Percentiles rank a stretch among this genome's conserved stretches.
These are phyloP conservation scores for Lathyrus aphaca DNA, from an alignment of 306 rosid species.

Conservation along the genomic window DNA sequence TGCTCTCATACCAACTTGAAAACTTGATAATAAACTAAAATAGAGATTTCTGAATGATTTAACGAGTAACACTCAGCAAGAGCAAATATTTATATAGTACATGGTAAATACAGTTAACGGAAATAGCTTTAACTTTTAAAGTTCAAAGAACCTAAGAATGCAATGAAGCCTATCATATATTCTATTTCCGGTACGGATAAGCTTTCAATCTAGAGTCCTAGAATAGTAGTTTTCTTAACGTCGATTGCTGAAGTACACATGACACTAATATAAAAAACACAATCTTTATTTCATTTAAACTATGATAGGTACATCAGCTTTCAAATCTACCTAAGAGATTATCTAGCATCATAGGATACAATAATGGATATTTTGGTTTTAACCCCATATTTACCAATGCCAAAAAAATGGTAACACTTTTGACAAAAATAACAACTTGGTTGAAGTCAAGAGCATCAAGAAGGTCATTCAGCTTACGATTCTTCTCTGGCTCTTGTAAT, in stretches of 20 bases:
- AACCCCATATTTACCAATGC: background rate
- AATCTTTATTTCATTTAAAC: background rate
- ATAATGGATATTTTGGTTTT: constrained; percentile 1
- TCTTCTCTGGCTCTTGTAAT: constrained; percentile 71
- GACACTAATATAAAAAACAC: background rate
- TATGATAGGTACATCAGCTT: background rate
- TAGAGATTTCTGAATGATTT: background rate
- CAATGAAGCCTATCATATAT: background rate
- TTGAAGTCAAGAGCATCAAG: constrained; percentile 83
- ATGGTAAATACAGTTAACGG: background rate
- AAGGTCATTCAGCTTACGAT: constrained; percentile 75
- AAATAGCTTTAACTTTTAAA: background rate
- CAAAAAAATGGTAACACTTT: constrained; percentile 46
- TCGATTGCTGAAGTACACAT: background rate
- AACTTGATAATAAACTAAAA: background rate
- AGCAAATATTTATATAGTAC: background rate
- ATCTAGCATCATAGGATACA: background rate
- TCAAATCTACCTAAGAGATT: background rate
- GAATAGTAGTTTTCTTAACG: background rate
- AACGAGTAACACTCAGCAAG: background rate
- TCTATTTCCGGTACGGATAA: background rate
- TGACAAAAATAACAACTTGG: constrained; percentile 76
- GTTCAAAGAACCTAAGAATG: background rate
- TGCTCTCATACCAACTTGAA: background rate
- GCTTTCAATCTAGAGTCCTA: background rate